Conservation (phyloP, 202 grass and related monocot genomes). For the Zizania palustris region DNA sequence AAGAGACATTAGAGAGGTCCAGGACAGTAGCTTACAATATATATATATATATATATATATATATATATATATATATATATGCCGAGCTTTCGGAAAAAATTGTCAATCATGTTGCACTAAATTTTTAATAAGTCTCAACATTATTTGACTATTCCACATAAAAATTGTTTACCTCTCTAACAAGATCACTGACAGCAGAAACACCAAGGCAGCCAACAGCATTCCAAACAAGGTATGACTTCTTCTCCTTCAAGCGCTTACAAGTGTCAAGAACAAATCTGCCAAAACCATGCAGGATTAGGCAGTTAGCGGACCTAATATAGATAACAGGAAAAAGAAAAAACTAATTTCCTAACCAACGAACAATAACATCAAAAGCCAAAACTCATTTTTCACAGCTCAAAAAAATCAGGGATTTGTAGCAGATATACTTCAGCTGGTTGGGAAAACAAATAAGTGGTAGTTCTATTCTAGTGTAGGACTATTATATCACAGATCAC, state of each 20-base stretch:
- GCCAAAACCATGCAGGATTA: constrained; percentile 18
- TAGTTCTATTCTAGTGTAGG: neutral
- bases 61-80: too few species aligned
- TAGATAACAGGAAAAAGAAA: neutral
- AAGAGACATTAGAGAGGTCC: constrained; percentile 7
- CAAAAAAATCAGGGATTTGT: constrained; percentile 13
- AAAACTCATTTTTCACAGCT: neutral
- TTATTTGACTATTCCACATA: constrained; percentile 8
- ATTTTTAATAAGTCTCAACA: constrained; percentile 8
- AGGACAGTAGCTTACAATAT: constrained; percentile 20
- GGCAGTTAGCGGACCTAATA: neutral
- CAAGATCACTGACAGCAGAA: constrained; percentile 79
- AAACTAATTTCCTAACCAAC: neutral
- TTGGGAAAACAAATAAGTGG: neutral
- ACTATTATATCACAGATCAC: neutral
- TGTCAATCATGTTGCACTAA: too few species aligned
- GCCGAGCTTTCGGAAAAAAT: too few species aligned
- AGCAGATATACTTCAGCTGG: neutral
- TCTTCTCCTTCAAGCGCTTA: constrained; percentile 84
- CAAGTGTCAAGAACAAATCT: constrained; percentile 93
- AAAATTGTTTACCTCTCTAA: constrained; percentile 71
- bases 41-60: too few species aligned
- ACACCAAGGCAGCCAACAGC: constrained; percentile 89
- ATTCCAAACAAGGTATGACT: constrained; percentile 92
- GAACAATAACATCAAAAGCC: too few species aligned